Evolutionary conservation across 2,329 filamentous ascomycete genomes (phyloP), one percentile per base, ranked within the genome.

Genomic region (Fusarium nygamai): DNA sequence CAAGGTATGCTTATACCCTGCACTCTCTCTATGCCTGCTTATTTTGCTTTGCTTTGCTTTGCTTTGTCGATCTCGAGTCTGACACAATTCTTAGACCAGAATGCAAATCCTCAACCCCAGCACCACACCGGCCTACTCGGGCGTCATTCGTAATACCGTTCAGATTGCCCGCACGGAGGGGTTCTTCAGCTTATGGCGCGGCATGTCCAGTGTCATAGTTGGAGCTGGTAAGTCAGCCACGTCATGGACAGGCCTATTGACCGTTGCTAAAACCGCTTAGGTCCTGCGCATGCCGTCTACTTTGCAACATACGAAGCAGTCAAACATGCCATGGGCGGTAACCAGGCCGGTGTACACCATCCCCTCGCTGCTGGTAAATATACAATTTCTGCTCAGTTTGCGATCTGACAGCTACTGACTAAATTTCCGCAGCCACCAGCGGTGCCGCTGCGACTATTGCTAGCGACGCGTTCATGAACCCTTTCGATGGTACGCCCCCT

Each of bases 391-490:
- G 33, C 16, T 44, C 39, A 41, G 19, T n/a, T 33, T 13, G 27
- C 29, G 20, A 34, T 24, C 58, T 43, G 38, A 11, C 19, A 36
- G 31, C 51, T 41, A 51, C 67, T 77, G 61, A 78, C 47, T 13
- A 44, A 64, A 47, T 70, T 48, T 51, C 29, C 44, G 47, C 81
- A 98, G 96, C 94, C 71, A 92, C 94, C 72, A 98, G 95, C 81
- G 96, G 96, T 84, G 96, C 96, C 69, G 94, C 94, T 78, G 96
- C 96, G 74, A 98, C 96, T 13, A 98, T 98, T 82, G 94, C 96
- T 41, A 98, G 95, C 82, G 96, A 99, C 86, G 96, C 96, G 62
- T 91, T 99, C 76, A 99, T 99, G 96, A 99, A 98, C 81, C 96
- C 96, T 29, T 99, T 99, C 82, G 96, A 99, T 85, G 95, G 95